phyloP scores from a whole-genome alignment of 2,329 filamentous ascomycete species.

The Sporothrix curviconia region DNA sequence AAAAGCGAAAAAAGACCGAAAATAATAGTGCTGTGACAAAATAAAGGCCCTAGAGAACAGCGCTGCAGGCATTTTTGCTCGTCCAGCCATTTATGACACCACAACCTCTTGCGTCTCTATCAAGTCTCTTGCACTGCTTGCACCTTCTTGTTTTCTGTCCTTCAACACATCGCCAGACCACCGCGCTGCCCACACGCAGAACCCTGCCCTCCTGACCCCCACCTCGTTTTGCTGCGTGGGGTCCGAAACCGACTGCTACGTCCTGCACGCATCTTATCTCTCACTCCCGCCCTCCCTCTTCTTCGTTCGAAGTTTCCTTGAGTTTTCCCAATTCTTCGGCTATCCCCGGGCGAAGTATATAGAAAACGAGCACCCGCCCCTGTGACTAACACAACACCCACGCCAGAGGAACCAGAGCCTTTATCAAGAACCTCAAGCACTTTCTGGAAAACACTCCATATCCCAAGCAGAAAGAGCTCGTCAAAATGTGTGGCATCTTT shows the following conservation, averaged over 20 bases:
- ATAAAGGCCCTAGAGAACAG: slow-evolving; percentile 14
- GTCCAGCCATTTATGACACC: slow-evolving; percentile 2
- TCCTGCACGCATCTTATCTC: slow-evolving; percentile 5
- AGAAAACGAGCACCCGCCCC: not conserved
- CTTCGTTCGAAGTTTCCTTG: not conserved
- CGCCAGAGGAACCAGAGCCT: too few relatives aligned
- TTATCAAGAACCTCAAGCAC: too few relatives aligned
- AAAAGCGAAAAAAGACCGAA: not conserved
- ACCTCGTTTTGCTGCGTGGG: not conserved
- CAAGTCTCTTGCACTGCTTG: not conserved
- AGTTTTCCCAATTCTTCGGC: not conserved
- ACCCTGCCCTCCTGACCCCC: slow-evolving; percentile 1
- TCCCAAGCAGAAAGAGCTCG: not conserved
- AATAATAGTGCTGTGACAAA: slow-evolving; percentile 5
- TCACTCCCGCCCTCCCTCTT: not conserved
- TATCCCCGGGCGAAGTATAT: slow-evolving; percentile 8
- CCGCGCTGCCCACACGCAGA: slow-evolving; percentile 6
- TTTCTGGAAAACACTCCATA: too few relatives aligned
- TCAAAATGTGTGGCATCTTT: slow-evolving; percentile 88
- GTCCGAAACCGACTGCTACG: not conserved
- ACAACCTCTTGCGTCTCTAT: slow-evolving; percentile 2
- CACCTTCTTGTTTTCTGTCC: not conserved
- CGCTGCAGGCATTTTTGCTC: slow-evolving; percentile 9
- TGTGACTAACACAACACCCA: slow-evolving; percentile 5
- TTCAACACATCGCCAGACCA: slow-evolving; percentile 3